Evolutionary conservation across 306 rosid species (phyloP), one percentile per base, ranked within the genome.

Genomic region (Cucurbita moschata): DNA sequence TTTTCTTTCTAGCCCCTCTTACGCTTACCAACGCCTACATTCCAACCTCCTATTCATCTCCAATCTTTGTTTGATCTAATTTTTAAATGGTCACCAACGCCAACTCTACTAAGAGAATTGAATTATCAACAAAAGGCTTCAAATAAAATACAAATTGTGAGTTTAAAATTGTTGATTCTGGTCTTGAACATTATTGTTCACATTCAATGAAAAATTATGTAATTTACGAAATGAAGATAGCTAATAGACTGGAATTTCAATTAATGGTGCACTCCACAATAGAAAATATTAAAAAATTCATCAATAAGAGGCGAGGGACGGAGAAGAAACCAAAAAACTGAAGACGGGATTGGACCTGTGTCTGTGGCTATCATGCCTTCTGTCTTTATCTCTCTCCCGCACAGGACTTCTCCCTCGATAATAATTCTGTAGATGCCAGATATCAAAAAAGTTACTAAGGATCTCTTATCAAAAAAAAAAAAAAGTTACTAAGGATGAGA

Each of bases 311-410:
- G 35, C 35, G 35, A 30, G 35, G 35, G 35, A 3, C 1, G 35
- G 4, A 30, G 35, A 30, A 30, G 35, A 30, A 30, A 30, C 35
- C 35, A 30, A 30, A 30, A 30, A 30, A 30, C 42, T 0, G 13
- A 74, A 67, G 11, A 16, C 38, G 70, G 77, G 76, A 64, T 49
- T 18, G 35, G 65, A 89, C 99, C 96, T 95, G 88, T 91, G 76
- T 88, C 97, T 88, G 85, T 91, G 91, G 83, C 87, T 81, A 58
- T 91, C 99, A 0, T 88, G 96, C 82, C 96, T 89, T 82, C 96
- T 91, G 72, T 87, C 96, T 83, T 92, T 83, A 63, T 95, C 96
- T 77, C 97, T 88, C 77, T 89, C 97, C 81, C 91, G 85, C 14
- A 71, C 76, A 75, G 97, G 99, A 69, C 99, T 95, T 76, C 96